These are phyloP conservation scores for Protomyces macrosporus DNA, from an alignment of 1,139 yeast genomes.

Conservation along the genomic window DNA sequence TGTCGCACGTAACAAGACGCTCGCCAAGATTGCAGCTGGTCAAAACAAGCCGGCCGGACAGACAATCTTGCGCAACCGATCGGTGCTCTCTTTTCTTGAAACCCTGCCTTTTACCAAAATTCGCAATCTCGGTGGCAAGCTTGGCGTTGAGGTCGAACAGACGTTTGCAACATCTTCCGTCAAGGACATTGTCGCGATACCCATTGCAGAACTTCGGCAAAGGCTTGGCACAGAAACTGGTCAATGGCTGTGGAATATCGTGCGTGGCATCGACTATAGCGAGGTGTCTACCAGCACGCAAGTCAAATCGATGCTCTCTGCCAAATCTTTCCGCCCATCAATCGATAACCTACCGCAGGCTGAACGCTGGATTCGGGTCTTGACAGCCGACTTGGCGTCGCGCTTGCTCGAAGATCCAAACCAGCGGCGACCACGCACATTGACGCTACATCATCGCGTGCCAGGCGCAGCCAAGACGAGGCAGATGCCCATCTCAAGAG, in stretches of 20 bases:
- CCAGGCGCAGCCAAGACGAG: slow-evolving; percentile 29
- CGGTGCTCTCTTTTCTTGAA: slow-evolving; percentile 51
- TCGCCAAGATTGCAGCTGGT: slow-evolving; percentile 89
- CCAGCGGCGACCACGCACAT: slow-evolving; percentile 39
- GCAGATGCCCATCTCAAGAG: slow-evolving; percentile 30
- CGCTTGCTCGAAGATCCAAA: slow-evolving; percentile 60
- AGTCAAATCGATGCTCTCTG: slow-evolving; percentile 81
- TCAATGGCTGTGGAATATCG: slow-evolving; percentile 48
- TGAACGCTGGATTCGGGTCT: slow-evolving; percentile 73
- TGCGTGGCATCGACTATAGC: slow-evolving; percentile 55
- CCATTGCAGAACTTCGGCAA: slow-evolving; percentile 35
- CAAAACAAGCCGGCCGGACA: slow-evolving; percentile 69
- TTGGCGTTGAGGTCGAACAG: slow-evolving; percentile 57
- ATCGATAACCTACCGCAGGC: slow-evolving; percentile 56
- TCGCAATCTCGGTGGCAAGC: slow-evolving; percentile 88
- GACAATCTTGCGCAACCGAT: slow-evolving; percentile 56
- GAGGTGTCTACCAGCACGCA: slow-evolving; percentile 57
- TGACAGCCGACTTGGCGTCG: slow-evolving; percentile 69
- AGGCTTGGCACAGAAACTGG: slow-evolving; percentile 44
- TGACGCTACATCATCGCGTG: slow-evolving; percentile 34
- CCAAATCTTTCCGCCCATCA: slow-evolving; percentile 65
- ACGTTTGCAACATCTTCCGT: slow-evolving; percentile 33
- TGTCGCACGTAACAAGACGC: slow-evolving; percentile 62
- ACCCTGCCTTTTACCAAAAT: slow-evolving; percentile 66
- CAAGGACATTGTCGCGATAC: slow-evolving; percentile 36